Evolutionary conservation across 2,329 filamentous ascomycete species (phyloP), one percentile per base, ranked within the genome.

Genomic region (Pseudogymnoascus verrucosus): DNA sequence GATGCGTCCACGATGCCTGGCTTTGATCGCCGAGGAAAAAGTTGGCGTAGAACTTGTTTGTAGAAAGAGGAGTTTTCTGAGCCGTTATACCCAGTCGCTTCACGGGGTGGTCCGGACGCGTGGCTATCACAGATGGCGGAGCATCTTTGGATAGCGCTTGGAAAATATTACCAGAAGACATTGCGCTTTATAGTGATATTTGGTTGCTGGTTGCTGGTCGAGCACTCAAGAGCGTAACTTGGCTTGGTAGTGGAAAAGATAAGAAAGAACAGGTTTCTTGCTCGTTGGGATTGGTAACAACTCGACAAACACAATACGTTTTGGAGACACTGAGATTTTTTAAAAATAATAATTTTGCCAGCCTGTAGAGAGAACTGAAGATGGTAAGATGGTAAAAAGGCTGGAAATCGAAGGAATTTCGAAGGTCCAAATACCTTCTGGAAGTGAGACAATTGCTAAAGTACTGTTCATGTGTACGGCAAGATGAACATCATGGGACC

Each of bases 1-100:
- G 93, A 71, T 92, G 88, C 0, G 89, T 87, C 76, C 88, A 96
- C 0, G 87, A 81, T 0, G 88, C 82, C 5, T 82, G 82, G 4
- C 80, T 83, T 74, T 96, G 91, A 47, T 81, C 81, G 4, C 86
- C 89, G 0, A 97, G 79, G 73, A 91, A 91, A 67, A 95, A 85
- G 70, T 95, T 95, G 69, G 87, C 82, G 69, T 90, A 91, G 73
- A 92, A 93, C 71, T 90, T 93, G 78, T 93, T 93, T 23, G 90
- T 93, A 60, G 84, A 79, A 54, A 90, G 76, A 3, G 87, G 84
- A 0, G 73, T 72, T 40, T 64, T 64, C 44, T 74, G 69, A 19
- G 64, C 59, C 8, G 68, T 51, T 10, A 88, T 78, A 5, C 83
- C 84, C 21, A 78, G 72, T 12, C 83, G 79, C 42, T 81, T 75